Evolutionary conservation across 2,329 filamentous ascomycete species (phyloP), one percentile per base, ranked within the genome.

Genomic region (Aspergillus versicolor): DNA sequence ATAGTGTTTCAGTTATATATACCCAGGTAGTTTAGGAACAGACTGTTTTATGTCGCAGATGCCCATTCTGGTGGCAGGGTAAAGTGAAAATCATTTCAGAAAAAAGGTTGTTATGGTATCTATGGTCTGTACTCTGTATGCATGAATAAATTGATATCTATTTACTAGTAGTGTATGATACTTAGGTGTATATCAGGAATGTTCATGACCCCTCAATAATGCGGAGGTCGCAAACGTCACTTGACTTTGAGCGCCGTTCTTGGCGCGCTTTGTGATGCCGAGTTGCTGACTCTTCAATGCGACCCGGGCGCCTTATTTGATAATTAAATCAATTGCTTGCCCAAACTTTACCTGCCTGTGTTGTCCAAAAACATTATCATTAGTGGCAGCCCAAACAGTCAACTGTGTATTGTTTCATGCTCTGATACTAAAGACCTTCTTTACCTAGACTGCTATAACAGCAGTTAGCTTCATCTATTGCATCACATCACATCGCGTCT

Each of bases 201-300:
- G 34, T 37, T 37, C 13, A 37, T n/a, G 34, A 37, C 34, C 34
- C 13, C 34, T 37, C 27, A n/a, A n/a, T 17, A n/a, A n/a, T 17
- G 13, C n/a, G 2, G 17, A 22, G 4, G 34, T n/a, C 47, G 32
- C 19, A 24, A 49, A 51, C 38, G 38, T 51, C 48, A 51, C 48
- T 21, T 30, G 17, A 51, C 27, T 49, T 19, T 21, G n/a, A 11
- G 27, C 27, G 9, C 8, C 8, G 27, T 30, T 44, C 57, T 59
- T 59, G 46, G 57, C 54, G 45, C 32, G 32, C 49, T 50, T 53
- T 48, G 27, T 42, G 40, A 27, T 37, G 24, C 52, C 34, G 37
- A 24, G 43, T 30, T 43, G 49, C 40, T 52, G 49, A 43, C 38
- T 42, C 47, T 24, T 30, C 38, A 21, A 42, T 52, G 49, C 49